Conservation (phyloP, 306 rosid genomes). For the Herpetospermum pedunculosum region DNA sequence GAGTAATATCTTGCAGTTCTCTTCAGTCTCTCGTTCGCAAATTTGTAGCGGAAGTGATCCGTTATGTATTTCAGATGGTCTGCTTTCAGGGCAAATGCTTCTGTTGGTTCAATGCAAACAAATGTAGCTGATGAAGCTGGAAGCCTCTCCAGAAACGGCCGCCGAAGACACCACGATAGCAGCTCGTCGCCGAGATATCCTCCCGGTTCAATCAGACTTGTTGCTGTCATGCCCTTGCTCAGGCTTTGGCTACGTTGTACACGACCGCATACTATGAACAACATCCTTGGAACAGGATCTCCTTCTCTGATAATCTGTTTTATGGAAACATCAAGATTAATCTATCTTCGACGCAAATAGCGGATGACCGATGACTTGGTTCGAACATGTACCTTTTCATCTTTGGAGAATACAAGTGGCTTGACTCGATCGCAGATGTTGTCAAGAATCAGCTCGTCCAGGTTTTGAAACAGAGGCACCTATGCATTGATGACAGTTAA, state of each 20-base stretch:
- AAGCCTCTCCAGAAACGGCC: slow-evolving; percentile 71
- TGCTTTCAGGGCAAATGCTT: slow-evolving; percentile 71
- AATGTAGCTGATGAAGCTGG: slow-evolving; percentile 91
- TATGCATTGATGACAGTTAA: slow-evolving; percentile 7
- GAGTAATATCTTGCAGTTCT: slow-evolving; percentile 92
- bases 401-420: slow-evolving; percentile 79
- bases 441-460: slow-evolving; percentile 92
- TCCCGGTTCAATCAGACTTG: slow-evolving; percentile 72
- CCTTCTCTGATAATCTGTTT: slow-evolving; percentile 90
- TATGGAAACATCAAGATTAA: neutral
- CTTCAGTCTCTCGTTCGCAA: slow-evolving; percentile 81
- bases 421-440: slow-evolving; percentile 85
- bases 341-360: neutral
- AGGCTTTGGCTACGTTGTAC: slow-evolving; percentile 61
- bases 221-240: slow-evolving; percentile 86
- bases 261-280: slow-evolving; percentile 75
- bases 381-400: slow-evolving; percentile 60
- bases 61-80: slow-evolving; percentile 65
- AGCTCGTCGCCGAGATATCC: slow-evolving; percentile 89
- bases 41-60: slow-evolving; percentile 87
- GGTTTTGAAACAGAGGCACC: slow-evolving; percentile 89
- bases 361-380: neutral
- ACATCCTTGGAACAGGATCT: slow-evolving; percentile 81
- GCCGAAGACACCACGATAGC: slow-evolving; percentile 84
- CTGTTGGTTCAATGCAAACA: slow-evolving; percentile 56